Evolutionary conservation across 495 filamentous ascomycete genomes (phyloP), one percentile per base, ranked within the genome.

Genomic region (Endocarpon pusillum): DNA sequence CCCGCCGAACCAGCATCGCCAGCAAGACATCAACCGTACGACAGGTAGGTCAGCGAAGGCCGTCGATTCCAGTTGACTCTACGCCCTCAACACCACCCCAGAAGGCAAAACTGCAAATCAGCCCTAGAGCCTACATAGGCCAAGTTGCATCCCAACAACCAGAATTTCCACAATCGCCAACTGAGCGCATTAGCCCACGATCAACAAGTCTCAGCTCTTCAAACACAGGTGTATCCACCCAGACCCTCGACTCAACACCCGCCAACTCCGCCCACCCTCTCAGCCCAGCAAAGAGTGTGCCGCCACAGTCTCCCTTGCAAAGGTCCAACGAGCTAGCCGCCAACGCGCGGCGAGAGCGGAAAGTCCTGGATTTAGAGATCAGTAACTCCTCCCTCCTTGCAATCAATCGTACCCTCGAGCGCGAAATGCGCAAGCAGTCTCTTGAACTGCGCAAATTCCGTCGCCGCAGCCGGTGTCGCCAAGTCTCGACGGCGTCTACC

Each of bases 281-380:
- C 27, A 69, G 62, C 31, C 64, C 64, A 4, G 52, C 54, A 0
- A 65, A 61, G 26, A 47, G 54, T 3, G 54, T 62, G 24, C 18
- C 46, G 55, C 7, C 57, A 62, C 21, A 75, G 67, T 41, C 69
- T 70, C 3, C 62, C 62, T 4, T 34, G 62, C 42, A 68, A 34
- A 65, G 67, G 17, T 52, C 68, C 34, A 76, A 62, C 33, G 81
- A 85, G 23, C 55, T 75, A 6, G 83, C 85, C 2, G 66, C 78
- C 8, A 87, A 80, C 52, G 89, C 89, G 4, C 73, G 89, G 11
- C 74, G 81, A 4, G 89, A 94, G 54, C 73, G 89, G 36, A 96
- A 94, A 54, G 86, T 99, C 19, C 61, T 96, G 42, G 89, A 99
- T 51, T 61, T 99, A n/a, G 81, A 99, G 47, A 99, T 99, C 39